Conservation (phyloP, 495 filamentous ascomycete species). For the Staphylotrichum longicolle region DNA sequence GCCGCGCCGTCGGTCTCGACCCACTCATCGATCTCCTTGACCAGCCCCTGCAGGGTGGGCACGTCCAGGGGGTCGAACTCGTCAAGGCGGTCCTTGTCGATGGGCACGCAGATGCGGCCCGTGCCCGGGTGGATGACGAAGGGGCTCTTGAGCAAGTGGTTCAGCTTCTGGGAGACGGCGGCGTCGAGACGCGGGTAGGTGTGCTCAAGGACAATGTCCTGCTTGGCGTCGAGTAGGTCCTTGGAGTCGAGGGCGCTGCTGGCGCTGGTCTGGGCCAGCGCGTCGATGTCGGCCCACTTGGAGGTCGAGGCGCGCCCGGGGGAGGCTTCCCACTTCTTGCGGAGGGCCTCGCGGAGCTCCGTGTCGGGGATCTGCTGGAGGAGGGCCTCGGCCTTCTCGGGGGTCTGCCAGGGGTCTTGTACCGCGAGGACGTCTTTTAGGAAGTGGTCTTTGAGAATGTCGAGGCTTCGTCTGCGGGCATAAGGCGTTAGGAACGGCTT, state of each 20-base stretch:
- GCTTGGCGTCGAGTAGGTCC: slow-evolving; percentile 79
- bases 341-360: slow-evolving; percentile 66
- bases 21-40: slow-evolving; percentile 81
- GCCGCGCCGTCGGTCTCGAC: neutral
- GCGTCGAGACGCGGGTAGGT: slow-evolving; percentile 97
- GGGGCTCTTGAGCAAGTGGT: slow-evolving; percentile 93
- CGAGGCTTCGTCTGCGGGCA: slow-evolving; percentile 66
- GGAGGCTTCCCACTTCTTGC: slow-evolving; percentile 85
- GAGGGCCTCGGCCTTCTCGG: slow-evolving; percentile 67
- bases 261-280: slow-evolving; percentile 69
- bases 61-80: slow-evolving; percentile 84
- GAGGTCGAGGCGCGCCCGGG: slow-evolving; percentile 67
- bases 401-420: slow-evolving; percentile 79
- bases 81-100: slow-evolving; percentile 66
- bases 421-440: slow-evolving; percentile 71
- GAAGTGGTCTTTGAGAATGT: slow-evolving; percentile 75
- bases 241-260: slow-evolving; percentile 55
- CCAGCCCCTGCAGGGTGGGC: slow-evolving; percentile 76
- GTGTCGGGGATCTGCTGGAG: slow-evolving; percentile 77
- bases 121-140: slow-evolving; percentile 97
- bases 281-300: slow-evolving; percentile 94
- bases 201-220: slow-evolving; percentile 93
- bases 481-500: neutral
- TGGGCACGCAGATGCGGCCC: slow-evolving; percentile 91
- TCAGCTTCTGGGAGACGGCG: slow-evolving; percentile 94